A percentile compares a stretch with the other conserved stretches of the same genome.
Evolutionary conservation across 1,284 basidiomycete species (phyloP).

Genomic region (Naganishia sp.): DNA sequence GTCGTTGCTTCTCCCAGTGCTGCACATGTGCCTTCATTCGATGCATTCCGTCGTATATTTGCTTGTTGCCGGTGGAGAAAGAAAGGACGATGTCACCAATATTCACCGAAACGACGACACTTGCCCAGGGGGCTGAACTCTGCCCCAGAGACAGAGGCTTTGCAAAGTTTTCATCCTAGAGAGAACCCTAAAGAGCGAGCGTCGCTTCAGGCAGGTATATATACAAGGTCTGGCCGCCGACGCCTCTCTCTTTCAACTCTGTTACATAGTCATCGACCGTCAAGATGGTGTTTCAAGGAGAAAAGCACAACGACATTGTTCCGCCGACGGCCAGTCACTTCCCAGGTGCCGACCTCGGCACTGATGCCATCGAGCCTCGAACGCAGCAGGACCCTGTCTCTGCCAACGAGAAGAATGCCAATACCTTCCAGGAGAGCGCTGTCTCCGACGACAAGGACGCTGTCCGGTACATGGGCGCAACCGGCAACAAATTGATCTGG

Average conservation of each 20-base stretch:
- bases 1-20: neutral
- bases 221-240: neutral
- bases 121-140: slow-evolving; percentile 13
- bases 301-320: slow-evolving; percentile 20
- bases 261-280: neutral
- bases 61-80: slow-evolving; percentile 4
- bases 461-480: slow-evolving; percentile 29
- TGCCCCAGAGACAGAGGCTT: slow-evolving; percentile 3
- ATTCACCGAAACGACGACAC: slow-evolving; percentile 19
- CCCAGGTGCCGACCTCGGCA: slow-evolving; percentile 27
- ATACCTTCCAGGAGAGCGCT: slow-evolving; percentile 5
- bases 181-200: neutral
- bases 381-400: slow-evolving; percentile 18
- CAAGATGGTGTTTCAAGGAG: slow-evolving; percentile 25
- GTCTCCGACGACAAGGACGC: slow-evolving; percentile 17
- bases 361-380: slow-evolving; percentile 25
- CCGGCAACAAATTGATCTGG: slow-evolving; percentile 31
- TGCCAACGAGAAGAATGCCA: slow-evolving; percentile 15
- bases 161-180: slow-evolving; percentile 4
- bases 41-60: neutral
- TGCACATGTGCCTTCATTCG: no score
- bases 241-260: neutral
- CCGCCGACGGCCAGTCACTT: slow-evolving; percentile 25
- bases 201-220: neutral
- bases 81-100: slow-evolving; percentile 26